phyloP scores from a whole-genome alignment of 2,329 filamentous ascomycete genomes.

The Trichoderma afroharzianum region DNA sequence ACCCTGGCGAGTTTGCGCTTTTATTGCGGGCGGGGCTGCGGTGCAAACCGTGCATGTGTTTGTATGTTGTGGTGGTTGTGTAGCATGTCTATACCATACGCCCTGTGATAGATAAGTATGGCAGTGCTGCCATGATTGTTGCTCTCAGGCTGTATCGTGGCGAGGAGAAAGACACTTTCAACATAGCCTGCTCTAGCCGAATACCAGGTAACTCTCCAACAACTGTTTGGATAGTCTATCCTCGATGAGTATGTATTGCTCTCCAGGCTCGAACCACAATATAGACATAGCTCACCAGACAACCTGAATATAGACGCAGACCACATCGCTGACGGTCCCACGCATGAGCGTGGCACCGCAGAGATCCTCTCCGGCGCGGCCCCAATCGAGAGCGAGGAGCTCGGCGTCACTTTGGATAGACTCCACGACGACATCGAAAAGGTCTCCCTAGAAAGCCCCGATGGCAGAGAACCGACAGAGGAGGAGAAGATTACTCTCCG shows the following conservation, averaged over 20 bases:
- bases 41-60: background rate
- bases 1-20: background rate
- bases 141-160: background rate
- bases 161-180: background rate
- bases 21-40: background rate
- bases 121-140: background rate
- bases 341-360: constrained; percentile 6
- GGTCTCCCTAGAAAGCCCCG: background rate
- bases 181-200: background rate
- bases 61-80: background rate
- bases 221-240: background rate
- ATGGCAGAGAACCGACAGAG: constrained; percentile 11
- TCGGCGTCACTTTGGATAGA: background rate
- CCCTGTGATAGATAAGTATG: constrained; percentile 5
- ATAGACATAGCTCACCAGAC: background rate
- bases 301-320: background rate
- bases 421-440: constrained; percentile 1
- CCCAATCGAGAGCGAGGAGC: constrained; percentile 5
- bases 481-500: constrained; percentile 12
- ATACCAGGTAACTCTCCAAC: background rate
- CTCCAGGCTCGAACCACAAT: no score
- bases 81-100: background rate
- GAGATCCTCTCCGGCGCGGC: constrained; percentile 11
- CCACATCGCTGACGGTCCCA: constrained; percentile 9
- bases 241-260: background rate